Evolutionary conservation across 805 yeast species (phyloP), one percentile per base, ranked within the genome.

Genomic region (Yarrowia porcina): DNA sequence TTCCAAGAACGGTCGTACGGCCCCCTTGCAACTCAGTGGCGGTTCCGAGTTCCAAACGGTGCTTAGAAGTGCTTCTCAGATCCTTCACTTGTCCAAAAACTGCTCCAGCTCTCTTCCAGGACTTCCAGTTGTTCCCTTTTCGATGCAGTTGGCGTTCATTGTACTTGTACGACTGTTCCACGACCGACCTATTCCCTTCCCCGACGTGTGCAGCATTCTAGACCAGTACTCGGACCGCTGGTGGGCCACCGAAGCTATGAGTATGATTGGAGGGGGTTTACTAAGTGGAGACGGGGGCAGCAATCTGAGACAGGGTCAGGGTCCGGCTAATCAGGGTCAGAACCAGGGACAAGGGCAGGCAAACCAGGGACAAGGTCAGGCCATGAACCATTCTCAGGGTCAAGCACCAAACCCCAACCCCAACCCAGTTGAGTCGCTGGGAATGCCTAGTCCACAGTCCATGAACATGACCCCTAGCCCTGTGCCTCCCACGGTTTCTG

Each of bases 201-300:
- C 49, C 1, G 61, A 56, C 49, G 49, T 56, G 1, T 39, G 47
- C 21, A 18, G 49, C 27, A 41, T 56, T 21, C 49, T 56, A 4
- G 61, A 39, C 49, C 28, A 28, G 49, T 56, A 56, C 38, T 20
- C 49, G 3, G 61, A 56, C 30, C 47, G 61, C 2, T 56, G 61
- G 61, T 56, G 61, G 61, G 61, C 61, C 39, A 56, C 61, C 7
- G 61, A 56, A 21, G 61, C 61, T 39, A 56, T 52, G 59, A 52
- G 59, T 25, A 52, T 52, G 59, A 52, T 52, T 18, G 59, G 59
- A 36, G 59, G 59, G 7, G 59, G 59, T 4, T 21, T 52, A 32
- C 12, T 52, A n/a, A 35, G 25, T 32, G 21, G 10, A 3, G 44
- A 33, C 17, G n/a, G n/a, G n/a, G n/a, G n/a, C n/a, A n/a, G n/a